Base-by-base conservation (phyloP, 2,329 filamentous ascomycete genomes). In the Clarireedia homoeocarpa region DNA sequence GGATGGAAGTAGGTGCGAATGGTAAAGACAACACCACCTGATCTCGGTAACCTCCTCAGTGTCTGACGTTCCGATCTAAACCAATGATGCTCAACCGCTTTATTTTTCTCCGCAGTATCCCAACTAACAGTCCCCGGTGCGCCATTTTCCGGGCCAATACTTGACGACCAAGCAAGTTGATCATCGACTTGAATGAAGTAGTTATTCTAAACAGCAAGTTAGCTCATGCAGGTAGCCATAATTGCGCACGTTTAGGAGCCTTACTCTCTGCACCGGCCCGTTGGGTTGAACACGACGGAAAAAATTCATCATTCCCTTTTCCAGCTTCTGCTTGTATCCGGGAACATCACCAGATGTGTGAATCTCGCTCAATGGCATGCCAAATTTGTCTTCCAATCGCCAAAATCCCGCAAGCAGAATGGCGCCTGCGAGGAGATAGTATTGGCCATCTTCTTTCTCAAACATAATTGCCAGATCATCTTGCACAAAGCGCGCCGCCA, bases 101-200 rank as follows among this genome's bases (percentile, higher is more conserved):
- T 82, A 65, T 90, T 78, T 72, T 89, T 89, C 70, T 88, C 80
- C 1, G 88, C 88, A 4, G 85, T 88, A 66, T 79, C 81, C 89
- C 89, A 95, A 44, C 83, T 84, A 2, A 84, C 80, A 2, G 60
- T 63, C 2, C 66, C 65, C 0, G 75, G 75, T 0, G 74, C 71
- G 1, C 72, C 71, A 67, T 95, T 88, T 70, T 95, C 90, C 15
- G 72, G 64, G 0, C 89, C 89, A 62, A 95, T 91, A 64, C 83
- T 88, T 65, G 77, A 73, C 58, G 84, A 88, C 89, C 89, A 95
- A 0, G 86, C 75, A 1, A 95, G 74, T 5, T 78, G 72, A 56
- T 91, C 88, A 66, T 95, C 89, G 1, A 94, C 88, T 71, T 95
- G 89, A 60, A 95, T 80, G 73, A 95, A 95, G 71, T 94, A 95